Evolutionary conservation across 1,139 yeast species (phyloP).

Genomic region (Zhuliangozyma parablackwelliae): DNA sequence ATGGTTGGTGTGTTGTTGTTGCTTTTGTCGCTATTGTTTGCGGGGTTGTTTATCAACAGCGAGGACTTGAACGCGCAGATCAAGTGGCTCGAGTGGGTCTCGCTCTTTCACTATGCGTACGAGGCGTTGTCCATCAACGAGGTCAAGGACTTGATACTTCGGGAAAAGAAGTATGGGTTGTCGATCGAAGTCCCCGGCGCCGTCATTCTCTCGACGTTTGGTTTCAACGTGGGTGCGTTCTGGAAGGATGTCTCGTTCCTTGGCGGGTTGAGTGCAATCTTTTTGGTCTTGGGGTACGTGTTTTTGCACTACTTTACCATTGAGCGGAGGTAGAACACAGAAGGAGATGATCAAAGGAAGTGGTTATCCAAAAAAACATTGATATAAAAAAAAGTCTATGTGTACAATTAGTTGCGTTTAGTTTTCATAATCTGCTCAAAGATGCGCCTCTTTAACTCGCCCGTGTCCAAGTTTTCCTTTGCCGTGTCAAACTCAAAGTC

Average conservation of each 20-base stretch:
- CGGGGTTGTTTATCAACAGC: conserved; percentile 87
- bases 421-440: conserved; percentile 53
- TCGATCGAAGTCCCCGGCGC: conserved; percentile 99
- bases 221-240: conserved; percentile 79
- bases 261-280: conserved; percentile 44
- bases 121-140: conserved; percentile 91
- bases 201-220: conserved; percentile 89
- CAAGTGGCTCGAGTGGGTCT: conserved; percentile 76
- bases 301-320: conserved; percentile 70
- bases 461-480: conserved; percentile 65
- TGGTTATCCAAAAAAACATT: not conserved
- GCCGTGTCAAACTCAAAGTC: conserved; percentile 80
- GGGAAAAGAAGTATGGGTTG: conserved; percentile 86
- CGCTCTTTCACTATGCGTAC: conserved; percentile 92
- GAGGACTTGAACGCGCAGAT: conserved; percentile 69
- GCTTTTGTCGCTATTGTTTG: conserved; percentile 80
- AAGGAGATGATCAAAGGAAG: not conserved
- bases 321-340: conserved; percentile 50
- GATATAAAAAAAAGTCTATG: not conserved
- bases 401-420: conserved; percentile 3
- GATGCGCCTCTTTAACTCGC: conserved; percentile 66
- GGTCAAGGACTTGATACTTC: conserved; percentile 79
- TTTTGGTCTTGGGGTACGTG: conserved; percentile 65
- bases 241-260: conserved; percentile 59
- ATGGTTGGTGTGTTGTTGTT: conserved; percentile 80